phyloP scores from a whole-genome alignment of 345 rosid genomes.

The Excoecaria cochinchinensis region DNA sequence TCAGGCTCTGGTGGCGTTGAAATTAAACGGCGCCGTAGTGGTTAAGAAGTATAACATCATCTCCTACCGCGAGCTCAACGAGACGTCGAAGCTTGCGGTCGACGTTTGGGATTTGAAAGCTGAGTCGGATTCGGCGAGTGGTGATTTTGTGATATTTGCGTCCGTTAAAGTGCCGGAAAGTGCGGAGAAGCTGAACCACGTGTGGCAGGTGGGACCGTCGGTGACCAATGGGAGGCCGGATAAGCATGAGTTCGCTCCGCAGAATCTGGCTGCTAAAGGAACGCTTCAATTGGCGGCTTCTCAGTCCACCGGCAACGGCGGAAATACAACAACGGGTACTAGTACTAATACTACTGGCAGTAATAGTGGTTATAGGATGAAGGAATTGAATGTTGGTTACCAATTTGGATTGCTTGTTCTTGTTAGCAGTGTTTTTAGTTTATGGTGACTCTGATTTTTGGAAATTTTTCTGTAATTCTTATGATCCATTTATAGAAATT shows the following conservation, averaged over 20 bases:
- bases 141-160: conserved; percentile 21
- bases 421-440: conserved; percentile 3
- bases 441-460: neutral
- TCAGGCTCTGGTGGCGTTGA: conserved; percentile 63
- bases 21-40: conserved; percentile 28
- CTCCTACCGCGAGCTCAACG: no score
- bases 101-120: conserved; percentile 21
- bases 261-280: conserved; percentile 13
- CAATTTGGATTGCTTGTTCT: conserved; percentile 14
- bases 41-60: no score
- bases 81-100: no score
- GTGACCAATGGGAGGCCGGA: conserved; percentile 19
- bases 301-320: neutral
- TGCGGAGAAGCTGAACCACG: conserved; percentile 17
- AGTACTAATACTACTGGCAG: neutral
- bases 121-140: neutral
- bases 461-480: no score
- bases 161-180: conserved; percentile 18
- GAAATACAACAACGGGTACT: neutral
- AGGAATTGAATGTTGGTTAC: conserved; percentile 6
- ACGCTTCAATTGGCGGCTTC: conserved; percentile 7
- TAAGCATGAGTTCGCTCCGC: conserved; percentile 14
- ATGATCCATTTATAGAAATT: neutral
- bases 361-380: conserved; percentile 3
- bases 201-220: conserved; percentile 31